A percentile compares a stretch with the other conserved stretches of the same genome.
Evolutionary conservation across 768 basidiomycete genomes (phyloP).

Genomic region (Suillus decipiens): DNA sequence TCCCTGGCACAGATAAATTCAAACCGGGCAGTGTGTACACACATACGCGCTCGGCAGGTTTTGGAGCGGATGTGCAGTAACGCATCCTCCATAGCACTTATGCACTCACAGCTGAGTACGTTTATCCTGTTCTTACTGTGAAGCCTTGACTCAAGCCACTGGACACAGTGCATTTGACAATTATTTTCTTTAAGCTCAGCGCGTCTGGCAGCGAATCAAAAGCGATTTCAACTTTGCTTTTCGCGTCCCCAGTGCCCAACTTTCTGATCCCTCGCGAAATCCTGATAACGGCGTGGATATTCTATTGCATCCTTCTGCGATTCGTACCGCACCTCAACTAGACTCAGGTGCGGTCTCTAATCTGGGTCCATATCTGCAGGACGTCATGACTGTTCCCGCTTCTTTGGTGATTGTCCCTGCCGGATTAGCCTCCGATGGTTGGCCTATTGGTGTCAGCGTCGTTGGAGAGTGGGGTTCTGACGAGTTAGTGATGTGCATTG

Average conservation of each 20-base stretch:
- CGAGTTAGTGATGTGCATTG: constrained; percentile 55
- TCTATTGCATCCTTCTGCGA: constrained; percentile 84
- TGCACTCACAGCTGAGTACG: too few relatives aligned
- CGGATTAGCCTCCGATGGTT: constrained; percentile 51
- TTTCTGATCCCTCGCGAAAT: neutral
- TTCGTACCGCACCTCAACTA: constrained; percentile 77
- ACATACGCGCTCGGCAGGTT: too few relatives aligned
- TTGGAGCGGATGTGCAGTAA: too few relatives aligned
- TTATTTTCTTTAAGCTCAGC: constrained; percentile 92
- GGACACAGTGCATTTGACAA: constrained; percentile 87
- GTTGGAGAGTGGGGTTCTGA: constrained; percentile 90
- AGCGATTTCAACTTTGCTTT: constrained; percentile 77
- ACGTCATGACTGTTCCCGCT: constrained; percentile 89
- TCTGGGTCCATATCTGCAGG: constrained; percentile 78
- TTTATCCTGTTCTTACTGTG: too few relatives aligned
- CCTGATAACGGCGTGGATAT: constrained; percentile 66
- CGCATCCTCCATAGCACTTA: too few relatives aligned
- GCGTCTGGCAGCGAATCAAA: constrained; percentile 69
- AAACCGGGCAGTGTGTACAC: too few relatives aligned
- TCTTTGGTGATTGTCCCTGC: constrained; percentile 78
- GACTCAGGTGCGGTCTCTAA: constrained; percentile 19
- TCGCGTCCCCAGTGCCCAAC: constrained; percentile 50
- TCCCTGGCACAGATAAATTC: too few relatives aligned
- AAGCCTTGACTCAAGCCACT: neutral
- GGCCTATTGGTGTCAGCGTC: constrained; percentile 84